phyloP scores from a whole-genome alignment of 306 rosid species.

The Medicago truncatula region DNA sequence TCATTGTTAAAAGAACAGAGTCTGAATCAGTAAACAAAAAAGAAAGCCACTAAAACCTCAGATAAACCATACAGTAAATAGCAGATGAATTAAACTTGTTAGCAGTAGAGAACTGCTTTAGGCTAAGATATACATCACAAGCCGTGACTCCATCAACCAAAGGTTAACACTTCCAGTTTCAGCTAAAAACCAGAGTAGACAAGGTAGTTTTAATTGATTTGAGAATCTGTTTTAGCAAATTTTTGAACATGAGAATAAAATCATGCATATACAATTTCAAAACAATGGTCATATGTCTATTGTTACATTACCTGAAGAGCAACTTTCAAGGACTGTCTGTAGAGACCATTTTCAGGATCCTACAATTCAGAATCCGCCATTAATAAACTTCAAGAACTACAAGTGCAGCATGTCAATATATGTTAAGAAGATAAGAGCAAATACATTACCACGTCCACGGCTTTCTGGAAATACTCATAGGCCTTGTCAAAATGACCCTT shows the following conservation, averaged over 20 bases:
- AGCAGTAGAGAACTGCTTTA: neutral
- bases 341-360: slow-evolving; percentile 83
- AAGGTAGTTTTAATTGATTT: slow-evolving; percentile 6
- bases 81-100: slow-evolving; percentile 6
- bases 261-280: slow-evolving; percentile 25
- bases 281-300: slow-evolving; percentile 7
- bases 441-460: slow-evolving; percentile 59
- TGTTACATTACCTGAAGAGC: slow-evolving; percentile 60
- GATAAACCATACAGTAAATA: slow-evolving; percentile 6
- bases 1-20: slow-evolving; percentile 10
- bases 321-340: slow-evolving; percentile 71
- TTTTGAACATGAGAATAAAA: neutral
- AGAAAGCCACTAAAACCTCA: neutral
- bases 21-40: slow-evolving; percentile 1
- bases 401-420: neutral
- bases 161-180: neutral
- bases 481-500: slow-evolving; percentile 68
- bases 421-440: neutral
- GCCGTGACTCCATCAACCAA: slow-evolving; percentile 17
- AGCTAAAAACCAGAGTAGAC: slow-evolving; percentile 3
- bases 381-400: slow-evolving; percentile 16
- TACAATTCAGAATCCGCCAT: slow-evolving; percentile 45
- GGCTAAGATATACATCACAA: slow-evolving; percentile 2
- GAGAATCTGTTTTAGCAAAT: neutral
- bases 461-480: slow-evolving; percentile 61